Evolutionary conservation across 176 grass and related monocot species (phyloP).

Genomic region (Eragrostis nindensis): DNA sequence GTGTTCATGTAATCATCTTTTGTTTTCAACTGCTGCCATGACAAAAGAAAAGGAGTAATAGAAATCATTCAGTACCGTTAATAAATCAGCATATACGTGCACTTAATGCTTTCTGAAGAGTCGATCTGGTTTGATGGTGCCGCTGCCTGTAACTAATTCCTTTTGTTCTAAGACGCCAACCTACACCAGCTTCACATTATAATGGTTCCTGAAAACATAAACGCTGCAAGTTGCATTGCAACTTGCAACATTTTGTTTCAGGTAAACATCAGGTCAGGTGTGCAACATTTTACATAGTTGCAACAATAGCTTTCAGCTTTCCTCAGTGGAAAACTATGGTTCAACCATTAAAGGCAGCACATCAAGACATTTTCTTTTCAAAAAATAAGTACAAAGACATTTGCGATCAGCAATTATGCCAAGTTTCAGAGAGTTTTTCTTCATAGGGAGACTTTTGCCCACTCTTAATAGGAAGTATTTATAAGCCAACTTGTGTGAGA

Average conservation of each 20-base stretch:
- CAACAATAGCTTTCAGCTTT: background rate
- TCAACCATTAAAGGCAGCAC: conserved; percentile 12
- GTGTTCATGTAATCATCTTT: background rate
- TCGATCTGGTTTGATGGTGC: background rate
- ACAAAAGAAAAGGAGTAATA: no score
- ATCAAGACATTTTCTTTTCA: no score
- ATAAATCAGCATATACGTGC: conserved; percentile 8
- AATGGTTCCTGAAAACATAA: background rate
- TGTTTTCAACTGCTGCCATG: background rate
- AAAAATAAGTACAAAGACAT: no score
- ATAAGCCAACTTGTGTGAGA: conserved; percentile 22
- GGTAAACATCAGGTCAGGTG: background rate
- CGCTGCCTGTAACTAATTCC: background rate
- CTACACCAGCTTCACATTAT: conserved; percentile 5
- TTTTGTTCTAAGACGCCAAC: background rate
- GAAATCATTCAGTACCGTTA: background rate
- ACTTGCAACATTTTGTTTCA: background rate
- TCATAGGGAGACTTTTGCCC: background rate
- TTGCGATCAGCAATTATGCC: background rate
- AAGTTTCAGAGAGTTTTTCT: conserved; percentile 14
- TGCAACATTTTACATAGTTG: background rate
- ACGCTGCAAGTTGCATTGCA: conserved; percentile 13
- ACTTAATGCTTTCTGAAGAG: background rate
- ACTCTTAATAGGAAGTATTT: background rate
- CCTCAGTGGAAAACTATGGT: background rate